A percentile compares a stretch with the other conserved stretches of the same genome.
Conservation (phyloP, 139 green algal genomes). For the Chlamydomonas sphaeroides region DNA sequence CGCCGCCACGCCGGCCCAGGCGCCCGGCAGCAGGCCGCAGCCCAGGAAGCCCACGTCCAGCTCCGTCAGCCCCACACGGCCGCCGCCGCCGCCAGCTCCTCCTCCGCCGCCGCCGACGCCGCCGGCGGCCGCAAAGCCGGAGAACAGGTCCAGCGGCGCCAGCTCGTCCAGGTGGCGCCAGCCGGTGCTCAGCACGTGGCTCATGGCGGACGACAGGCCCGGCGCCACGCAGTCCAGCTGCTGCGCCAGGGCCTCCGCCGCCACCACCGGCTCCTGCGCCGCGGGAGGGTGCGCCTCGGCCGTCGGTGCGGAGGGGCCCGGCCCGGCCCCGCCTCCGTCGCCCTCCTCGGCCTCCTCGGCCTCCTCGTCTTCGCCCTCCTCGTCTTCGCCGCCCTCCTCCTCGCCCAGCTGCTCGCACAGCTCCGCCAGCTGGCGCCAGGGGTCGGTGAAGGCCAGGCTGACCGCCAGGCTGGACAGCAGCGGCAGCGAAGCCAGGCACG, state of each 20-base stretch:
- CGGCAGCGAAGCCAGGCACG: neutral
- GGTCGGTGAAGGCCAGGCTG: neutral
- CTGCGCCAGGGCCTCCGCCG: too few relatives aligned
- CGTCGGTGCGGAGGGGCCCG: too few relatives aligned
- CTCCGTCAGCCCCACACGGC: neutral
- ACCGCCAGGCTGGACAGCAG: neutral
- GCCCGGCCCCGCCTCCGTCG: too few relatives aligned
- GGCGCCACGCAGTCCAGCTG: too few relatives aligned
- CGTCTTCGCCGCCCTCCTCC: neutral
- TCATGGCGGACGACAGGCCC: neutral
- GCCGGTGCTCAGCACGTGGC: neutral
- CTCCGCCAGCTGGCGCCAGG: neutral
- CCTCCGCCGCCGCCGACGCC: neutral
- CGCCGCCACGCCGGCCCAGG: constrained; percentile 12
- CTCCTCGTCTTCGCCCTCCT: neutral
- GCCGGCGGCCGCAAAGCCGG: neutral
- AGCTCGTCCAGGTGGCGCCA: neutral
- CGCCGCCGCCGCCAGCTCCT: neutral
- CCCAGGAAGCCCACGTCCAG: constrained; percentile 34
- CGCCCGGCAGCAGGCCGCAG: constrained; percentile 28
- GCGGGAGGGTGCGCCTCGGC: too few relatives aligned
- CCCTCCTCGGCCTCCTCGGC: neutral
- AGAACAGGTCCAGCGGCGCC: constrained; percentile 24
- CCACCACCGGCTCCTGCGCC: neutral
- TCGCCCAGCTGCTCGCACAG: neutral